A percentile compares a stretch with the other conserved stretches of the same genome.
phyloP scores from a whole-genome alignment of 2,329 filamentous ascomycete genomes.

The Hypoxylon sp. region DNA sequence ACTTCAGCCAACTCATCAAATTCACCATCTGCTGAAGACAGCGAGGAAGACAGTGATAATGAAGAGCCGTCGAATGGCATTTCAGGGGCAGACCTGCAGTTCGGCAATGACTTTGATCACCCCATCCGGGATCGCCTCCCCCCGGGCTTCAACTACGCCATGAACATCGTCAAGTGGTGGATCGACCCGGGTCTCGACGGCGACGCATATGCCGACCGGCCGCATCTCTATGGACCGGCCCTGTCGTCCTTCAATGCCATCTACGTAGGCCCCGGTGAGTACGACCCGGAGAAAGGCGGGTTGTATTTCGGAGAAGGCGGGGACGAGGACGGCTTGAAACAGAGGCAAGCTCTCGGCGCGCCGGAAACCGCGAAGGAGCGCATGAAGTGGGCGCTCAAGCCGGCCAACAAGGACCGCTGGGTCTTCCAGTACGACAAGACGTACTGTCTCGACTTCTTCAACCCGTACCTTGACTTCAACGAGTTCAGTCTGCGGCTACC shows the following conservation, averaged over 20 bases:
- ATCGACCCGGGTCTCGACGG: slow-evolving; percentile 92
- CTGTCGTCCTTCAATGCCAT: slow-evolving; percentile 84
- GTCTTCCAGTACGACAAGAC: slow-evolving; percentile 65
- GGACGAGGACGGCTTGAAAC: slow-evolving; percentile 64
- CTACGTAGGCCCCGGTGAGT: slow-evolving; percentile 68
- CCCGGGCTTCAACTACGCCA: slow-evolving; percentile 84
- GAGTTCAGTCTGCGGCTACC: slow-evolving; percentile 78
- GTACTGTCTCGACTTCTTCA: slow-evolving; percentile 79
- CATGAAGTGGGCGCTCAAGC: slow-evolving; percentile 69
- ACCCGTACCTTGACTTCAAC: slow-evolving; percentile 88
- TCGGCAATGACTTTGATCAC: slow-evolving; percentile 95
- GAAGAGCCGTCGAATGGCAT: slow-evolving; percentile 61
- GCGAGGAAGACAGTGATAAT: slow-evolving; percentile 24
- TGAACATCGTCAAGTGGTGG: slow-evolving; percentile 88
- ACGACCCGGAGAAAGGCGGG: slow-evolving; percentile 62
- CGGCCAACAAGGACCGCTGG: slow-evolving; percentile 63
- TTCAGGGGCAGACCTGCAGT: slow-evolving; percentile 79
- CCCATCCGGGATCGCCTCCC: slow-evolving; percentile 89
- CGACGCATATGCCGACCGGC: slow-evolving; percentile 87
- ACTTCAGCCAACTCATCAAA: slow-evolving; percentile 40
- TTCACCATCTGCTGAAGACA: slow-evolving; percentile 9
- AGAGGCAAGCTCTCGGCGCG: slow-evolving; percentile 60
- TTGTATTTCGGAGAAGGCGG: slow-evolving; percentile 75
- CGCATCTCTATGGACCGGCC: slow-evolving; percentile 86
- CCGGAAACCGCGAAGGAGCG: slow-evolving; percentile 65